A percentile compares a stretch with the other conserved stretches of the same genome.
Conservation (phyloP, 805 yeast species). For the Suhomyces xylopsoci region DNA sequence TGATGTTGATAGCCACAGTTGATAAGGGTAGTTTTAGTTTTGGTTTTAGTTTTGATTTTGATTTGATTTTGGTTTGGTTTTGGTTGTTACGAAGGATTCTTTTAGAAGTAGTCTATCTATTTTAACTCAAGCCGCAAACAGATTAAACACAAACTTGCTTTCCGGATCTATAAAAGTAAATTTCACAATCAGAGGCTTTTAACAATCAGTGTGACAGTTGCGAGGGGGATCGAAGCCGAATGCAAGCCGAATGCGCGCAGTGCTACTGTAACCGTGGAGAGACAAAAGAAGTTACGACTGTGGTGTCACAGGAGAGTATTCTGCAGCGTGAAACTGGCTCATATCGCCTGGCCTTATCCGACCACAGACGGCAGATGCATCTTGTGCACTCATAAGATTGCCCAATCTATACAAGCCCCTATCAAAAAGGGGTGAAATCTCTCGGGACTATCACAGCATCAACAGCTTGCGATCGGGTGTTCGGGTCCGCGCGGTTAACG, state of each 20-base stretch:
- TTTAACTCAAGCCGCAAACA: neutral
- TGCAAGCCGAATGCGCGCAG: neutral
- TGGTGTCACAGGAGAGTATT: neutral
- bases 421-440: slow-evolving; percentile 3
- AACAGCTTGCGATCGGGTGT: neutral
- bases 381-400: neutral
- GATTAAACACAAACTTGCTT: neutral
- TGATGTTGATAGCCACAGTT: no score
- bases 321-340: neutral
- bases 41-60: no score
- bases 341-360: neutral
- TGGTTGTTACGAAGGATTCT: no score
- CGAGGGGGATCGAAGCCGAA: neutral
- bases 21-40: no score
- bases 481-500: neutral
- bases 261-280: neutral
- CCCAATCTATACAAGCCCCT: slow-evolving; percentile 1
- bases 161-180: neutral
- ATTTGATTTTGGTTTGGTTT: no score
- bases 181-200: neutral
- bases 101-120: neutral
- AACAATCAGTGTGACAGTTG: neutral
- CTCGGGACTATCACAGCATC: neutral
- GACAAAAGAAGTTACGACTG: neutral
- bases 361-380: neutral